A percentile compares a stretch with the other conserved stretches of the same genome.
These are phyloP conservation scores for Penicillium coprophilum DNA, from an alignment of 495 filamentous ascomycete genomes.

Conservation along the genomic window DNA sequence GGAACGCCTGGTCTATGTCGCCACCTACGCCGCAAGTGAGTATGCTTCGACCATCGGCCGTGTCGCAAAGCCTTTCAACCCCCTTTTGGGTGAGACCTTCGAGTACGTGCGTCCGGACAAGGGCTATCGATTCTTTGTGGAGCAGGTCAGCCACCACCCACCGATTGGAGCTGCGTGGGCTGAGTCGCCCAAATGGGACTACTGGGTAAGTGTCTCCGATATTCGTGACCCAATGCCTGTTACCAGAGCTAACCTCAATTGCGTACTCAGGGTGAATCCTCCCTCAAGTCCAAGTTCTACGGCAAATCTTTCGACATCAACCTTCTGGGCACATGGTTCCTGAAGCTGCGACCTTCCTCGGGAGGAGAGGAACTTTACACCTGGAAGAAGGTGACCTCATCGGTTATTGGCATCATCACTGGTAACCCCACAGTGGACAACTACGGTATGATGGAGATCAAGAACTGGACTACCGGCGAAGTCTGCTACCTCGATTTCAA, in stretches of 20 bases:
- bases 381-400: slow-evolving; percentile 98
- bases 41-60: slow-evolving; percentile 96
- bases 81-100: slow-evolving; percentile 92
- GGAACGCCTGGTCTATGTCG: slow-evolving; percentile 94
- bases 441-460: slow-evolving; percentile 95
- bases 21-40: slow-evolving; percentile 91
- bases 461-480: slow-evolving; percentile 94
- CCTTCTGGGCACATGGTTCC: slow-evolving; percentile 94
- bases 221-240: background rate
- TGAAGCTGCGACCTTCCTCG: slow-evolving; percentile 74
- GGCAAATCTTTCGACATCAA: slow-evolving; percentile 98
- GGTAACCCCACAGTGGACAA: slow-evolving; percentile 97
- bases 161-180: slow-evolving; percentile 93
- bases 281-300: slow-evolving; percentile 97
- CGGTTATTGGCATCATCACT: slow-evolving; percentile 97
- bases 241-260: slow-evolving; percentile 7
- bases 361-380: slow-evolving; percentile 91
- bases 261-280: slow-evolving; percentile 69
- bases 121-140: slow-evolving; percentile 95
- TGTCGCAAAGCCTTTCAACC: slow-evolving; percentile 98
- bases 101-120: slow-evolving; percentile 95
- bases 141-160: slow-evolving; percentile 98
- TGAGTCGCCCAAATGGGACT: slow-evolving; percentile 92
- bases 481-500: slow-evolving; percentile 92
- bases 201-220: slow-evolving; percentile 59